Evolutionary conservation across 1,139 yeast species (phyloP).

Genomic region (Magnusiomyces magnusii): DNA sequence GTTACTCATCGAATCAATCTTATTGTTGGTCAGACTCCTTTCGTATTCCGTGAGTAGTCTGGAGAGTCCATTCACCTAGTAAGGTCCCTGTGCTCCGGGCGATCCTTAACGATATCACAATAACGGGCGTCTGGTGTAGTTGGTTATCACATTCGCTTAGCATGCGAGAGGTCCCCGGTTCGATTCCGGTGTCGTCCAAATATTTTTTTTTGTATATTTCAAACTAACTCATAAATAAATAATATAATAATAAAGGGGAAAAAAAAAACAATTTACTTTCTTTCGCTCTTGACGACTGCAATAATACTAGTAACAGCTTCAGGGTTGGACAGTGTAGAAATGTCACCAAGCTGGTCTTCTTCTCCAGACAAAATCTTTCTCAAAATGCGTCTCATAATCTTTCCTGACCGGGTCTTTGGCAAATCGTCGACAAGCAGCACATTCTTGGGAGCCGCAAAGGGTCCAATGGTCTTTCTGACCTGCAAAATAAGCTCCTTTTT

Average conservation of each 20-base stretch:
- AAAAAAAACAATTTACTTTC: not conserved
- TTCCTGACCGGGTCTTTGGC: slow-evolving; percentile 98
- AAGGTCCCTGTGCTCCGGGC: too few relatives aligned
- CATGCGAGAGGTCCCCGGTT: too few relatives aligned
- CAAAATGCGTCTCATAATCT: slow-evolving; percentile 96
- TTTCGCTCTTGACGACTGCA: slow-evolving; percentile 22
- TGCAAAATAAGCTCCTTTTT: slow-evolving; percentile 73
- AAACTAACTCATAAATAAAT: not conserved
- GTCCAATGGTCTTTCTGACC: slow-evolving; percentile 93
- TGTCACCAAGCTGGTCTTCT: slow-evolving; percentile 90
- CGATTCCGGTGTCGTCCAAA: too few relatives aligned
- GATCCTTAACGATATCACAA: too few relatives aligned
- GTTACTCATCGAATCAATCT: too few relatives aligned
- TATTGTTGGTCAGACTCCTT: too few relatives aligned
- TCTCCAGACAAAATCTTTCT: slow-evolving; percentile 87
- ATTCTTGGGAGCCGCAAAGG: slow-evolving; percentile 96
- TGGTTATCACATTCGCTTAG: too few relatives aligned
- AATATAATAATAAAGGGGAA: not conserved
- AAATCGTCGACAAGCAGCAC: slow-evolving; percentile 82
- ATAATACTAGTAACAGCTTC: slow-evolving; percentile 75
- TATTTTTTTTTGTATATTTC: too few relatives aligned
- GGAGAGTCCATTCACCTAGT: too few relatives aligned
- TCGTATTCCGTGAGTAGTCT: too few relatives aligned
- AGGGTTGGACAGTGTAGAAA: slow-evolving; percentile 85
- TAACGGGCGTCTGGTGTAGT: too few relatives aligned